These are phyloP conservation scores for Penicillium sp. DNA, from an alignment of 2,329 filamentous ascomycete genomes.

Conservation along the genomic window DNA sequence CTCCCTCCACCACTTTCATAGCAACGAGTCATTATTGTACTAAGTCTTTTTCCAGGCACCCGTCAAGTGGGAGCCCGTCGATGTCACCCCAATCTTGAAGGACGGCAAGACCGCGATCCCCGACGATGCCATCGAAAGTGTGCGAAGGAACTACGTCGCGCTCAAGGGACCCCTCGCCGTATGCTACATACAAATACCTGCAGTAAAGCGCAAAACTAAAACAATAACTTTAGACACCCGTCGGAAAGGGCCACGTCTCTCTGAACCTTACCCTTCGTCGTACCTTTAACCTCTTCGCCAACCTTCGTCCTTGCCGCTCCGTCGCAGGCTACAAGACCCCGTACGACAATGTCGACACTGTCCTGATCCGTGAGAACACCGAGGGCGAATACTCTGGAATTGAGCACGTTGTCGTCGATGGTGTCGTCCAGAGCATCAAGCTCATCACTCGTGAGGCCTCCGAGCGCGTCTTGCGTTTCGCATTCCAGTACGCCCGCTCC, in stretches of 20 bases:
- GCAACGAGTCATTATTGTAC: constrained; percentile 21
- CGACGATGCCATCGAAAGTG: constrained; percentile 88
- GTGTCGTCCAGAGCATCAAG: constrained; percentile 99
- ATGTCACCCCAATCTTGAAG: constrained; percentile 91
- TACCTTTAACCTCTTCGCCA: constrained; percentile 99
- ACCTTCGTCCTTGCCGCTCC: constrained; percentile 95
- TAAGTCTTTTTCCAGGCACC: constrained; percentile 67
- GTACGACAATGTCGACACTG: constrained; percentile 95
- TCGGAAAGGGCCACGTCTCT: constrained; percentile 98
- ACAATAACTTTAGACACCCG: constrained; percentile 69
- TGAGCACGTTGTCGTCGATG: constrained; percentile 96
- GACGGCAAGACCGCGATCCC: constrained; percentile 96
- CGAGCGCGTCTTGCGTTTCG: constrained; percentile 94
- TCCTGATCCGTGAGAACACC: constrained; percentile 98
- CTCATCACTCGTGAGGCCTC: constrained; percentile 95
- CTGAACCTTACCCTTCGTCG: constrained; percentile 97
- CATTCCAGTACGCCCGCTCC: constrained; percentile 95
- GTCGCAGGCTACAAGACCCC: constrained; percentile 98
- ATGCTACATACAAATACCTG: constrained; percentile 45
- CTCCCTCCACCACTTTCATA: constrained; percentile 9
- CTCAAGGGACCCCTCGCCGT: constrained; percentile 97
- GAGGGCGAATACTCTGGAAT: constrained; percentile 99
- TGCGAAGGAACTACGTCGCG: constrained; percentile 94
- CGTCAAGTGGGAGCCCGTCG: constrained; percentile 95
- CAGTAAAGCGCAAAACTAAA: constrained; percentile 31